These are phyloP conservation scores for Aspergillus sclerotialis DNA, from an alignment of 2,329 filamentous ascomycete genomes.

Conservation along the genomic window DNA sequence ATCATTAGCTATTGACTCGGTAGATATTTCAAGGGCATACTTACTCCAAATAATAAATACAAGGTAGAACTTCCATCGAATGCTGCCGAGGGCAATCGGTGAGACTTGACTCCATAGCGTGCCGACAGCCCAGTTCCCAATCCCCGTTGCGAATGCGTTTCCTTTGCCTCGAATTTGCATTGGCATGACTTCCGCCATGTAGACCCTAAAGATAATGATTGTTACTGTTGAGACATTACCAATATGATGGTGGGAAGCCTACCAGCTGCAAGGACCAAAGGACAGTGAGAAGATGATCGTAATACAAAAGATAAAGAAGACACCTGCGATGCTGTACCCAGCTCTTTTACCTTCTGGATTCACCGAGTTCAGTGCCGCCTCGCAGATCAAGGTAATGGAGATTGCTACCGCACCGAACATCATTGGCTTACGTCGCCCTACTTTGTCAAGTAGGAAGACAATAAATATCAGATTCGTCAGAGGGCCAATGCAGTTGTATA, in stretches of 20 bases:
- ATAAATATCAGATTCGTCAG: conserved; percentile 43
- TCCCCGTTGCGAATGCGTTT: conserved; percentile 50
- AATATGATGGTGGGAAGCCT: conserved; percentile 1
- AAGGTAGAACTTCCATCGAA: conserved; percentile 52
- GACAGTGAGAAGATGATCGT: conserved; percentile 54
- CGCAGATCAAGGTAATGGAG: conserved; percentile 52
- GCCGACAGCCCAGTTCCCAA: conserved; percentile 54
- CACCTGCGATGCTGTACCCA: conserved; percentile 51
- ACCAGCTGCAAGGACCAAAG: conserved; percentile 44
- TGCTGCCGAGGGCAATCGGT: conserved; percentile 43
- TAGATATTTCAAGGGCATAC: conserved; percentile 4
- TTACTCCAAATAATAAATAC: conserved; percentile 49
- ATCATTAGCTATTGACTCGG: background rate
- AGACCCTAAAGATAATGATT: conserved; percentile 48
- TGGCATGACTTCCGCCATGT: conserved; percentile 61
- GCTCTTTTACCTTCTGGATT: conserved; percentile 36
- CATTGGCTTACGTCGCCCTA: conserved; percentile 47
- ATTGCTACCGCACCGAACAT: conserved; percentile 50
- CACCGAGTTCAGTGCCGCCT: conserved; percentile 52
- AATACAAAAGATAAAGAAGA: conserved; percentile 61
- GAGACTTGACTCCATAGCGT: conserved; percentile 55
- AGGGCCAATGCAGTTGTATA: conserved; percentile 55
- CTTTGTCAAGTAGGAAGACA: conserved; percentile 48
- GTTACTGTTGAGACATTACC: no score
- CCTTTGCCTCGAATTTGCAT: conserved; percentile 58